phyloP scores from a whole-genome alignment of 495 filamentous ascomycete species.

The Penicillium cataractarum region DNA sequence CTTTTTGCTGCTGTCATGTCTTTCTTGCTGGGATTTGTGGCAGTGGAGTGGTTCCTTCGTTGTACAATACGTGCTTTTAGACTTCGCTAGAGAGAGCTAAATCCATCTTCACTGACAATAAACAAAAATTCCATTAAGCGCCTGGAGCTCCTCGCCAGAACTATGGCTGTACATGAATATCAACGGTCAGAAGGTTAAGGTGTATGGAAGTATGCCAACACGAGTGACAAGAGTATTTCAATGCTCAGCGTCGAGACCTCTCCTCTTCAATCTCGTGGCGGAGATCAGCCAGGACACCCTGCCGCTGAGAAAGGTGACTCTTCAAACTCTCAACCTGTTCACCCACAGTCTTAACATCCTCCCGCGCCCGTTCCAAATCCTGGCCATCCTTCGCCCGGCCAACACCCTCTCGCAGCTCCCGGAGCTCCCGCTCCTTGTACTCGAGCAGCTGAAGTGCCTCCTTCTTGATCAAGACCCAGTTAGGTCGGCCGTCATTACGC shows the following conservation, averaged over 20 bases:
- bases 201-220: slow-evolving; percentile 7
- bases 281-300: slow-evolving; percentile 46
- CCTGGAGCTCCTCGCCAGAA: slow-evolving; percentile 41
- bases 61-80: slow-evolving; percentile 9
- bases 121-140: slow-evolving; percentile 36
- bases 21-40: not conserved
- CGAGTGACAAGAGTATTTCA: not conserved
- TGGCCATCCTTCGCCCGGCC: slow-evolving; percentile 51
- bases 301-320: slow-evolving; percentile 49
- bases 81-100: slow-evolving; percentile 4
- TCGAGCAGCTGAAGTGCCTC: slow-evolving; percentile 87
- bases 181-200: slow-evolving; percentile 10
- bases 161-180: slow-evolving; percentile 41
- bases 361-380: slow-evolving; percentile 43
- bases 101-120: not conserved
- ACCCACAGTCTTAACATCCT: slow-evolving; percentile 52
- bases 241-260: slow-evolving; percentile 41
- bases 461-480: slow-evolving; percentile 81
- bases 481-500: slow-evolving; percentile 45
- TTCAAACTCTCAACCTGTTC: slow-evolving; percentile 59
- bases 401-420: slow-evolving; percentile 48
- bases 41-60: not conserved
- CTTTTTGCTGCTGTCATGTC: not conserved
- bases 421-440: slow-evolving; percentile 53
- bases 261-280: slow-evolving; percentile 53